Base-by-base conservation (phyloP, 192 early-diverging fungal genomes). In the Rhizophagus prolifer region DNA sequence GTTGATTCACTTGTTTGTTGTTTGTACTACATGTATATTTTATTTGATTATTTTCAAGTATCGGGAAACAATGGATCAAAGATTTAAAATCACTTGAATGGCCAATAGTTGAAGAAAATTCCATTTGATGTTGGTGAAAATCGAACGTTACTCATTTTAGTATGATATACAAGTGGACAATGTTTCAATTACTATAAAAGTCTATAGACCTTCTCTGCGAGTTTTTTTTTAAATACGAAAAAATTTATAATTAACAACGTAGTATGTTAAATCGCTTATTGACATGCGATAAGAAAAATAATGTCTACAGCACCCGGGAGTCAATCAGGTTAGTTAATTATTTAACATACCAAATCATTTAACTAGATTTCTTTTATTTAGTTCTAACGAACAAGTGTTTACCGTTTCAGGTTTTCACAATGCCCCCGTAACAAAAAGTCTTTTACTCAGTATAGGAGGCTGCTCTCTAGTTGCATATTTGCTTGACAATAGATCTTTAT, bases 351-450 rank as follows among this genome's bases (percentile, higher is more conserved):
- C 4, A 4, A 50, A 0, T 54, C 5, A 19, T 19, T 54, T 21
- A 21, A 21, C 16, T n/a, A 34, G 4, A n/a, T 54, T 19, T 54
- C 7, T 54, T 54, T 54, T 54, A 54, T 19, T n/a, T 21, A 1
- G 16, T 54, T 54, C 4, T 54, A 54, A 54, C 16, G 50, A 21
- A 21, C 50, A 21, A 21, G 6, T 1, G 19, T 54, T 54, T 54
- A 54, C 19, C 14, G 6, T 16, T 61, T 25, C 77, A 88, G 90
- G 90, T 41, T 90, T 92, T 72, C 83, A 87, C 38, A 89, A 90
- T 81, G 88, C 88, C 36, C 90, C 88, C 19, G 82, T 86, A 25
- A 89, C 86, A n/a, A 92, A 90, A 75, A 72, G 80, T 12, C 72
- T 90, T 28, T 62, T 88, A 8, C 71, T 90, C 13, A 63, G 82